These are phyloP conservation scores for Sistotremastrum suecicum DNA, from an alignment of 768 basidiomycete species.

Conservation along the genomic window DNA sequence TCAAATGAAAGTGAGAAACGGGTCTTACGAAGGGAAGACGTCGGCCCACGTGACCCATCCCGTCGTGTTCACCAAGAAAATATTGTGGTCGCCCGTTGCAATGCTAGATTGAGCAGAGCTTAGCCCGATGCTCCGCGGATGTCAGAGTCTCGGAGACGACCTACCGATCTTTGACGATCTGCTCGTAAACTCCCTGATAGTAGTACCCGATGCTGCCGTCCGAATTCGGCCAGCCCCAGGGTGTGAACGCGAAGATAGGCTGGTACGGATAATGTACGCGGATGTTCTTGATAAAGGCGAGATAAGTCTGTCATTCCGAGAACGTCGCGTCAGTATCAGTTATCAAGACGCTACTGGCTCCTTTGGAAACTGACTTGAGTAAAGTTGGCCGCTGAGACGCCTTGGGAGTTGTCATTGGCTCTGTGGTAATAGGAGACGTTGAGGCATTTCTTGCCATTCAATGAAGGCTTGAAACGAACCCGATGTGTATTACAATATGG, in stretches of 20 bases:
- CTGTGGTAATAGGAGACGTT: conserved; percentile 12
- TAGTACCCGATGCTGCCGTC: conserved; percentile 32
- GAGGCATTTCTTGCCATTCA: neutral
- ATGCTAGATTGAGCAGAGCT: conserved; percentile 14
- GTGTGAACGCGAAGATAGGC: conserved; percentile 41
- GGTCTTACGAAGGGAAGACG: conserved; percentile 30
- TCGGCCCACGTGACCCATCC: conserved; percentile 40
- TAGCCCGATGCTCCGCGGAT: neutral
- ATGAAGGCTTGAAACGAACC: conserved; percentile 17
- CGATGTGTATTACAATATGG: conserved; percentile 43
- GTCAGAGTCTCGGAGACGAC: neutral
- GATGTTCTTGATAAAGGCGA: conserved; percentile 29
- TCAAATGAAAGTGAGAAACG: neutral
- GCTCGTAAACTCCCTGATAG: conserved; percentile 31
- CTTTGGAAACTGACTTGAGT: conserved; percentile 20
- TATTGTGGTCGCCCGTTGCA: conserved; percentile 28
- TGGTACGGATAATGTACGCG: conserved; percentile 28
- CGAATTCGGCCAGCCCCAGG: conserved; percentile 44
- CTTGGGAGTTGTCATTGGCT: conserved; percentile 43
- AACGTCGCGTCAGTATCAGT: neutral
- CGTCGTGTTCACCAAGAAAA: conserved; percentile 40
- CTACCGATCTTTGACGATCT: conserved; percentile 29
- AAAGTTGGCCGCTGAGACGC: conserved; percentile 29
- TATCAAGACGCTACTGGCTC: neutral
- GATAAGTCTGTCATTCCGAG: conserved; percentile 25